Percentiles rank a stretch among this genome's conserved stretches.
phyloP scores from a whole-genome alignment of 2,329 filamentous ascomycete species.

The Ceratocystis papillata region DNA sequence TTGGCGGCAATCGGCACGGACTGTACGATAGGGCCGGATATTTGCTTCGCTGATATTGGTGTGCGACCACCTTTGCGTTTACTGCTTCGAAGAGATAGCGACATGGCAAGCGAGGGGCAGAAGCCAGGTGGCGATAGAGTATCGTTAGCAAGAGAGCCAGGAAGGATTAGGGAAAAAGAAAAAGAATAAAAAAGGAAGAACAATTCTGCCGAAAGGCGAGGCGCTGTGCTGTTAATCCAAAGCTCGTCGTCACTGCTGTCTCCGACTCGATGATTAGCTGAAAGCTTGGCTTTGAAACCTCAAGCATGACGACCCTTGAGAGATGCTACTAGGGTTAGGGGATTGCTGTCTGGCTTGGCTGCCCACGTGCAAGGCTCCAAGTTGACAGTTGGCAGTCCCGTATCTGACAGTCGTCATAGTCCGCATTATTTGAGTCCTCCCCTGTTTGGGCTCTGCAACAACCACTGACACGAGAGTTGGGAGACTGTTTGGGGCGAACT shows the following conservation, averaged over 20 bases:
- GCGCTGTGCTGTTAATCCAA: slow-evolving; percentile 5
- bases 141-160: background rate
- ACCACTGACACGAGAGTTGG: background rate
- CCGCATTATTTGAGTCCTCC: background rate
- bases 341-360: background rate
- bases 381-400: too few species aligned
- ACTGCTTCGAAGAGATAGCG: slow-evolving; percentile 52
- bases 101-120: slow-evolving; percentile 37
- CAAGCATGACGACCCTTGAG: slow-evolving; percentile 5
- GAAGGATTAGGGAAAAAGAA: too few species aligned
- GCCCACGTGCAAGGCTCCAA: background rate
- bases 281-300: background rate
- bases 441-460: background rate
- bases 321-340: background rate
- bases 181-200: too few species aligned
- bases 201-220: background rate
- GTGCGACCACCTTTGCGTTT: slow-evolving; percentile 51
- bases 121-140: background rate
- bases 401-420: too few species aligned
- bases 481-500: background rate
- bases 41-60: slow-evolving; percentile 51
- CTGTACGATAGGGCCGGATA: slow-evolving; percentile 49
- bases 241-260: background rate
- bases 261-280: background rate
- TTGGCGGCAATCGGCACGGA: slow-evolving; percentile 33